A percentile compares a stretch with the other conserved stretches of the same genome.
phyloP scores from a whole-genome alignment of 1,284 basidiomycete genomes.

The Gomphus bonarii region DNA sequence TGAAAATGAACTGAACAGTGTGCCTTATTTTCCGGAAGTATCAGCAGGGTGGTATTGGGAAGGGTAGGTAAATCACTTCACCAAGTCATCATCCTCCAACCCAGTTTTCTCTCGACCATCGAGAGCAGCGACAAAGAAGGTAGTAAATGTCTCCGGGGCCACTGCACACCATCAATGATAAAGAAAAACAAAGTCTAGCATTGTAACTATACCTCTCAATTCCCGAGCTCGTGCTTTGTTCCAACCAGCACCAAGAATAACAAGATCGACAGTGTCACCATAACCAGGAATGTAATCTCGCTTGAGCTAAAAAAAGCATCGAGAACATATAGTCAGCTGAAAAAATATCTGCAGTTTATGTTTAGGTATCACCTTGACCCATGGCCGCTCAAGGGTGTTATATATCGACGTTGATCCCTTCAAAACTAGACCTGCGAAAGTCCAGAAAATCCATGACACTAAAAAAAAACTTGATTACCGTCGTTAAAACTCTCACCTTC shows the following conservation, averaged over 20 bases:
- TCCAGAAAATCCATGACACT: background rate
- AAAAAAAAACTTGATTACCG: background rate
- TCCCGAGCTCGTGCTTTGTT: constrained; percentile 68
- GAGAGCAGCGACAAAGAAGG: constrained; percentile 57
- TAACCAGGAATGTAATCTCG: constrained; percentile 77
- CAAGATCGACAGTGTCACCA: constrained; percentile 73
- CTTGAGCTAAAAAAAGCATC: constrained; percentile 34
- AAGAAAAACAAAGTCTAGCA: background rate
- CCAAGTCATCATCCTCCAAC: constrained; percentile 26
- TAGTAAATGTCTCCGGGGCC: constrained; percentile 61
- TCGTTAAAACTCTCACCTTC: constrained; percentile 33
- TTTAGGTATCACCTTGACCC: constrained; percentile 62
- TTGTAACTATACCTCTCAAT: constrained; percentile 45
- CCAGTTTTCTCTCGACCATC: constrained; percentile 12
- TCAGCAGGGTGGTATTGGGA: background rate
- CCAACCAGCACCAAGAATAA: constrained; percentile 68
- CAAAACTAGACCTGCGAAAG: constrained; percentile 56
- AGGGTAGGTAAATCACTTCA: background rate
- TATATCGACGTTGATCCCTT: constrained; percentile 64
- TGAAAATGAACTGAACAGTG: constrained; percentile 40
- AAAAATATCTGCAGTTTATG: background rate
- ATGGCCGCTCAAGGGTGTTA: constrained; percentile 49
- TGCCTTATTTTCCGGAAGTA: background rate
- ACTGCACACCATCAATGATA: constrained; percentile 32
- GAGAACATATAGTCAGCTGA: background rate